Evolutionary conservation across 345 rosid genomes (phyloP).

Genomic region (Corchorus capsularis): DNA sequence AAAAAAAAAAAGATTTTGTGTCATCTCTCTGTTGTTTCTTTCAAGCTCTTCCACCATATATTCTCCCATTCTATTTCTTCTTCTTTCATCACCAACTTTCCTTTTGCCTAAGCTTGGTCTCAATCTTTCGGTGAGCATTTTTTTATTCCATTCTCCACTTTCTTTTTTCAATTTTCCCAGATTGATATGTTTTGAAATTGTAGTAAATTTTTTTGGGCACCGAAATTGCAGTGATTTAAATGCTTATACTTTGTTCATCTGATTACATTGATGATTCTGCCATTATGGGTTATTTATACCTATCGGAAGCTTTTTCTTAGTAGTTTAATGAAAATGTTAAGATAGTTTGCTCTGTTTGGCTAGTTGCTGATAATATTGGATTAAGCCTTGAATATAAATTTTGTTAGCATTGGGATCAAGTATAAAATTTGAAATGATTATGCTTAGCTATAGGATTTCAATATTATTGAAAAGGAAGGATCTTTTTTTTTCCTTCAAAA

Average conservation of each 20-base stretch:
- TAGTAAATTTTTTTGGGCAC: too few species aligned
- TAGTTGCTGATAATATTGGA: background rate
- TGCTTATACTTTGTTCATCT: background rate
- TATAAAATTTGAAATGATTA: background rate
- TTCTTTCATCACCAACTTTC: too few species aligned
- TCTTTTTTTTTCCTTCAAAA: background rate
- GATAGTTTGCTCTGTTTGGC: background rate
- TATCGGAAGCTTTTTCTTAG: background rate
- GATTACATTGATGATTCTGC: background rate
- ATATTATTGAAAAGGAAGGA: background rate
- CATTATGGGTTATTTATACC: background rate
- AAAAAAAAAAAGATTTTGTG: too few species aligned
- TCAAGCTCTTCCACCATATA: slow-evolving; percentile 7
- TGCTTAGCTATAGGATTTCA: background rate
- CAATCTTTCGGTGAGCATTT: slow-evolving; percentile 26
- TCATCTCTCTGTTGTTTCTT: background rate
- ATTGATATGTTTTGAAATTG: too few species aligned
- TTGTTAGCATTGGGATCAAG: background rate
- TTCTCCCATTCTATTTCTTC: background rate
- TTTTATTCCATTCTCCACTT: background rate
- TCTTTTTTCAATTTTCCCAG: background rate
- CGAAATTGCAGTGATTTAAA: background rate
- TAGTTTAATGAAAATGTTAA: background rate
- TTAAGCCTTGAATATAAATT: background rate
- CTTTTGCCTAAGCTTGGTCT: background rate